Percentiles rank a stretch among this genome's conserved stretches.
phyloP scores from a whole-genome alignment of 1,284 basidiomycete species.

The Ceraceosorus guamensis region DNA sequence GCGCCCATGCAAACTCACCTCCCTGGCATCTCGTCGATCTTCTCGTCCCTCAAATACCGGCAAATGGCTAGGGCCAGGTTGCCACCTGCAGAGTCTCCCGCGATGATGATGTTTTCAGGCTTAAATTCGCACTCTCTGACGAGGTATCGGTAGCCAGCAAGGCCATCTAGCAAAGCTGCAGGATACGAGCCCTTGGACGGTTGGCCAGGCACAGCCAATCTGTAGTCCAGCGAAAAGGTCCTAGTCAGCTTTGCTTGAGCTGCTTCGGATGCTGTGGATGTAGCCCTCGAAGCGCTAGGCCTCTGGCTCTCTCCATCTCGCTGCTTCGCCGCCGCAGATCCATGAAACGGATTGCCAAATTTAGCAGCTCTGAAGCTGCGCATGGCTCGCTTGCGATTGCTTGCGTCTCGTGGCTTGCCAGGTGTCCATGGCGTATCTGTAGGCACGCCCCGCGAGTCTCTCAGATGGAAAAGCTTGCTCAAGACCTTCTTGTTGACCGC shows the following conservation, averaged over 20 bases:
- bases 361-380: neutral
- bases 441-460: conserved; percentile 11
- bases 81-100: conserved; percentile 67
- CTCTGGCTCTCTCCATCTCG: neutral
- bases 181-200: conserved; percentile 33
- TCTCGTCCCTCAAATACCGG: conserved; percentile 23
- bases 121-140: conserved; percentile 27
- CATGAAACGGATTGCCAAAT: neutral
- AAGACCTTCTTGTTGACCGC: conserved; percentile 32
- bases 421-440: neutral
- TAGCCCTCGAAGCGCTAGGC: neutral
- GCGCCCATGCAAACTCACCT: conserved; percentile 1
- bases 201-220: conserved; percentile 31
- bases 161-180: conserved; percentile 37
- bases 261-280: neutral
- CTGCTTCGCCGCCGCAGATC: no score
- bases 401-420: neutral
- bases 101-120: conserved; percentile 57
- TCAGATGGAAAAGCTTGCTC: conserved; percentile 21
- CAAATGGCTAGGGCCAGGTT: conserved; percentile 59
- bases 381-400: neutral
- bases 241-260: conserved; percentile 11
- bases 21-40: conserved; percentile 16
- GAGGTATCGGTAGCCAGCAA: conserved; percentile 42
- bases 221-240: conserved; percentile 40